Evolutionary conservation across 2,329 filamentous ascomycete genomes (phyloP), one percentile per base, ranked within the genome.

Genomic region (Penicillium hordei): DNA sequence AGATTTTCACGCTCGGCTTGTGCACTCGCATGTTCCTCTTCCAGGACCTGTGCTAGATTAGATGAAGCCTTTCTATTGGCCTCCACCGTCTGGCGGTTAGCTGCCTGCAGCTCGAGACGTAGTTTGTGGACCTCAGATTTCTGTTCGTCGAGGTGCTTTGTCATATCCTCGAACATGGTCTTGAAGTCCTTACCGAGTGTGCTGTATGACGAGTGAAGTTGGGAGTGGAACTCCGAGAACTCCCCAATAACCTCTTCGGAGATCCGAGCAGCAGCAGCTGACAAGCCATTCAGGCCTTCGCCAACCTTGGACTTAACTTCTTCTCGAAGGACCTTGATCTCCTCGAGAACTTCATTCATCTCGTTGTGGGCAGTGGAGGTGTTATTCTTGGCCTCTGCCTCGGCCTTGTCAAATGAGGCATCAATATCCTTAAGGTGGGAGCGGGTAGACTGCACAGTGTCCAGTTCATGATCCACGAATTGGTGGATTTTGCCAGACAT

Each of bases 261-360:
- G 61, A 97, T 97, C 55, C 89, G 87, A 75, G 93, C 91, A 1
- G 93, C 92, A 10, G 93, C 91, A 12, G 83, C 83, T 2, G 92
- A 92, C 23, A 97, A 86, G 27, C 91, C 87, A 67, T 91, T 88
- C 43, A 97, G 80, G 9, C 93, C 93, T 69, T 92, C 87, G 2
- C 91, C 90, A 48, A 97, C 90, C 60, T 89, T 89, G 48, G 84
- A 81, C 79, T 97, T 97, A 51, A 97, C 91, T 52, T 90, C 88
- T 72, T 96, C 90, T 23, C 93, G 86, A 25, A 97, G 82, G n/a
- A 85, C 86, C 71, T 93, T 93, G 72, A 97, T 96, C 71, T 96
- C 93, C 68, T 94, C 90, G 10, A 99, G 81, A 1, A 96, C 88
- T n/a, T 85, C 81, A 67, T 97, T 93, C 90, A 97, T 92, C 56